Evolutionary conservation across 805 yeast species (phyloP), one percentile per base, ranked within the genome.

Genomic region (Barnettozyma botsteinii): DNA sequence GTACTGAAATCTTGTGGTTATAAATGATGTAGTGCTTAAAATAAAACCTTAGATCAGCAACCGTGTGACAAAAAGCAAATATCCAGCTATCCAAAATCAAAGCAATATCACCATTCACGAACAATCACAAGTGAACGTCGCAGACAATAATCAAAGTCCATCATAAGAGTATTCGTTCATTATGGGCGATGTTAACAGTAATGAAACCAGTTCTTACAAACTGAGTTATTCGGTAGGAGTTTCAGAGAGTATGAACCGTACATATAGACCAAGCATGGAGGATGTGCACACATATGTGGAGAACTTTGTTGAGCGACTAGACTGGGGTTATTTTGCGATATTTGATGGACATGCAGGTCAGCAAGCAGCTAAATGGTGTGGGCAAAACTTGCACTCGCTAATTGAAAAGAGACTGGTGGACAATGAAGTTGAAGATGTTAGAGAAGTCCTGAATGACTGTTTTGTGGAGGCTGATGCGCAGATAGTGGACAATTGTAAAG

Each of bases 291-390:
- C 94, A 0, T 86, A 84, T 53, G 87, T 88, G 29, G 88, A 93
- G 49, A 88, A 89, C 65, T 89, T 85, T 66, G 93, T 89, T n/a
- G 95, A 86, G 51, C 61, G 87, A 42, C 66, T 83, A 23, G 96
- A 88, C 59, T 84, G 95, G 83, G 98, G 96, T 2, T 91, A 85
- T 58, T 88, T 91, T 72, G 98, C 94, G 14, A 73, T 91, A 1
- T 91, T 88, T 62, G 98, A 91, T 62, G 98, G 98, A 10, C 98
- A 91, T 64, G 98, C 98, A 2, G 98, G 98, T 18, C 79, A 79
- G 40, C 86, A 79, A 50, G 82, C 95, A 8, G 95, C 98, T 2
- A 77, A 91, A 53, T 89, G 95, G 94, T 88, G 97, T 65, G 95
- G 96, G 0, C 79, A 85, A 47, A 79, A 84, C 52, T 61, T 91